phyloP scores from a whole-genome alignment of 2,329 filamentous ascomycete genomes.

The Drechslerella dactyloides region DNA sequence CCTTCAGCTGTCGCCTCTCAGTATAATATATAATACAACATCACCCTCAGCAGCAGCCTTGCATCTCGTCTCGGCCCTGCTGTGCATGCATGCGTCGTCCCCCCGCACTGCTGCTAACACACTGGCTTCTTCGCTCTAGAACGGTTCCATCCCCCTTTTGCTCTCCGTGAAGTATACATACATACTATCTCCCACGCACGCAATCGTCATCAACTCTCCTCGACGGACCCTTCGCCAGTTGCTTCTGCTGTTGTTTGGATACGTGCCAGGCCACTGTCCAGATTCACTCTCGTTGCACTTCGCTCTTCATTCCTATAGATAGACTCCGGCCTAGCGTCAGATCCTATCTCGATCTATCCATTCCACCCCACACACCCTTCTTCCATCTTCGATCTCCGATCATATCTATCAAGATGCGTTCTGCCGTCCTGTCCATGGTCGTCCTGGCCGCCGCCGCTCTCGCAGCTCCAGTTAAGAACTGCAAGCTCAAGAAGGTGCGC shows the following conservation, averaged over 20 bases:
- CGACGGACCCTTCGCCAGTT: conserved; percentile 39
- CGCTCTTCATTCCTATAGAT: no score
- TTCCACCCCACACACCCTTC: not conserved
- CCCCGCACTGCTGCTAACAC: conserved; percentile 26
- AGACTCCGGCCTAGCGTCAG: no score
- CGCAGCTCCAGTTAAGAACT: conserved; percentile 43
- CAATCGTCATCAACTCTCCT: conserved; percentile 39
- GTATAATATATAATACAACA: conserved; percentile 1
- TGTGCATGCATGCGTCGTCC: not conserved
- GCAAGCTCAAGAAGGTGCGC: conserved; percentile 29
- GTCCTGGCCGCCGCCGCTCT: conserved; percentile 36
- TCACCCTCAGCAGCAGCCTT: not conserved
- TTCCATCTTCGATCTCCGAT: conserved; percentile 32
- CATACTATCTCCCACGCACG: conserved; percentile 21
- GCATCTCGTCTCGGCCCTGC: not conserved
- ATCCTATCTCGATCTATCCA: no score
- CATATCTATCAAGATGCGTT: conserved; percentile 47
- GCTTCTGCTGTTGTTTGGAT: conserved; percentile 42
- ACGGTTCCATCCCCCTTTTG: conserved; percentile 13
- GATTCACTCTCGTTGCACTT: conserved; percentile 3
- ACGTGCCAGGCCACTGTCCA: conserved; percentile 50
- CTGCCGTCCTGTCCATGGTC: conserved; percentile 36
- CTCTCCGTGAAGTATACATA: conserved; percentile 1
- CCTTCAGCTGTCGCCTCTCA: no score
- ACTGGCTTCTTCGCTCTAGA: conserved; percentile 27